These are phyloP conservation scores for Quercus agrifolia DNA, from an alignment of 306 rosid species.

Conservation along the genomic window DNA sequence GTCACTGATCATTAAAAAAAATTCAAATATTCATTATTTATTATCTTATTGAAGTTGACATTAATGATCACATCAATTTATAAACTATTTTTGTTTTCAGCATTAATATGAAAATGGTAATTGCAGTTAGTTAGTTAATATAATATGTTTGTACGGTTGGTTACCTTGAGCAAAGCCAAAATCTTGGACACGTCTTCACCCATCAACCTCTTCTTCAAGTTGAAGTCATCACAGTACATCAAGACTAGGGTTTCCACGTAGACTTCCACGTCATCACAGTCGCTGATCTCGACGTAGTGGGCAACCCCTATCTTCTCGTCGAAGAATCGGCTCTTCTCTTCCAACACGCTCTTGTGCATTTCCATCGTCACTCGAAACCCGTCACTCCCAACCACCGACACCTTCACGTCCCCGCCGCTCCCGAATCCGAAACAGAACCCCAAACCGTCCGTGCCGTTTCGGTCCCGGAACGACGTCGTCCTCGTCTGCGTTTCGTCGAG, in stretches of 20 bases:
- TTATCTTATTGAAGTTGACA: too few relatives aligned
- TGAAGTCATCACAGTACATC: constrained; percentile 72
- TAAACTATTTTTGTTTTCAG: too few relatives aligned
- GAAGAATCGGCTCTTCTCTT: constrained; percentile 69
- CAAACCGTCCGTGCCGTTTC: constrained; percentile 17
- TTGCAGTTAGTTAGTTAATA: too few relatives aligned
- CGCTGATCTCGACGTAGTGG: constrained; percentile 82
- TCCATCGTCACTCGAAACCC: constrained; percentile 74
- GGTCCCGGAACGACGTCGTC: too few relatives aligned
- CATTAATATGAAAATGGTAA: too few relatives aligned
- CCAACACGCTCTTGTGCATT: constrained; percentile 61
- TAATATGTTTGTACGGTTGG: too few relatives aligned
- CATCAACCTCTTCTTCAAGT: constrained; percentile 58
- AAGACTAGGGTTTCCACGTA: constrained; percentile 77
- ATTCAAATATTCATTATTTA: too few relatives aligned
- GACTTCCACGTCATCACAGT: constrained; percentile 79
- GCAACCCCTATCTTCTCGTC: constrained; percentile 64
- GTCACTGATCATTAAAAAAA: too few relatives aligned
- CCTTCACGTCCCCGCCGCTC: constrained; percentile 54
- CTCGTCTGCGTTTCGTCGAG: constrained; percentile 35
- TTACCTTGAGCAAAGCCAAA: constrained; percentile 80
- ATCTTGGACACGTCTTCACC: constrained; percentile 68
- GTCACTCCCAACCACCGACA: constrained; percentile 64
- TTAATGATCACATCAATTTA: too few relatives aligned
- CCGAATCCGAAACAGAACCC: constrained; percentile 29